Conservation (phyloP, 2,329 filamentous ascomycete genomes). For the Fusarium lateritium region DNA sequence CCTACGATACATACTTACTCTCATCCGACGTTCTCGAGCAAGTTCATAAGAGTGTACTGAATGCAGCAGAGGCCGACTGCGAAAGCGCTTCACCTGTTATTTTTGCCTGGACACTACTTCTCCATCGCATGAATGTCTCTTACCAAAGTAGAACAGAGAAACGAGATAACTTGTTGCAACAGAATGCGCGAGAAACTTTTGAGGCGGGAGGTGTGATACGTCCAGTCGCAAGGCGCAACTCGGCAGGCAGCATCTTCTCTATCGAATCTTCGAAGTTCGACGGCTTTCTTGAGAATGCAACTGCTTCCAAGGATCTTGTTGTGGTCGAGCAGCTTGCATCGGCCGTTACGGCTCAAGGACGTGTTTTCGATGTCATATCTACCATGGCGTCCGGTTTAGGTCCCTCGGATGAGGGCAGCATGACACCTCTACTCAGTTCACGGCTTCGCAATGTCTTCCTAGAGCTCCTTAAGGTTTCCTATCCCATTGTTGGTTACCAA, state of each 20-base stretch:
- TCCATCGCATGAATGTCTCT: constrained; percentile 77
- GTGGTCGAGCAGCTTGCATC: constrained; percentile 66
- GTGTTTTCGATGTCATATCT: constrained; percentile 68
- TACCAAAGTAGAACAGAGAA: constrained; percentile 74
- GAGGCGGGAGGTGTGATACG: constrained; percentile 62
- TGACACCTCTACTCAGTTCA: constrained; percentile 70
- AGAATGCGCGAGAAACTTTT: constrained; percentile 71
- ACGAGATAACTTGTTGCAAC: constrained; percentile 70
- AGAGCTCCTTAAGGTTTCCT: constrained; percentile 78
- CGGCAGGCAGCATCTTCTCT: constrained; percentile 73
- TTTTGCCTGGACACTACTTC: constrained; percentile 85
- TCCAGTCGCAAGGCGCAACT: constrained; percentile 66
- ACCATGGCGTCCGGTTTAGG: constrained; percentile 66
- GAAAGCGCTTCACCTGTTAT: constrained; percentile 79
- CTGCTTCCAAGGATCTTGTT: constrained; percentile 66
- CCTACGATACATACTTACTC: constrained; percentile 74
- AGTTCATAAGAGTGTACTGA: constrained; percentile 79
- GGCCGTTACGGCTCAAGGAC: constrained; percentile 64
- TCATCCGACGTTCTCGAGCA: constrained; percentile 78
- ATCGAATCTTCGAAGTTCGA: constrained; percentile 73
- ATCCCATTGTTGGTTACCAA: constrained; percentile 79
- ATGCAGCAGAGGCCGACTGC: constrained; percentile 69
- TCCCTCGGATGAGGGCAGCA: constrained; percentile 61
- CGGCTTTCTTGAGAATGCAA: constrained; percentile 67
- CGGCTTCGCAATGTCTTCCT: constrained; percentile 76